Evolutionary conservation across 75 land plant genomes (phyloP), one percentile per base, ranked within the genome.

Genomic region (Azolla pinnata): DNA sequence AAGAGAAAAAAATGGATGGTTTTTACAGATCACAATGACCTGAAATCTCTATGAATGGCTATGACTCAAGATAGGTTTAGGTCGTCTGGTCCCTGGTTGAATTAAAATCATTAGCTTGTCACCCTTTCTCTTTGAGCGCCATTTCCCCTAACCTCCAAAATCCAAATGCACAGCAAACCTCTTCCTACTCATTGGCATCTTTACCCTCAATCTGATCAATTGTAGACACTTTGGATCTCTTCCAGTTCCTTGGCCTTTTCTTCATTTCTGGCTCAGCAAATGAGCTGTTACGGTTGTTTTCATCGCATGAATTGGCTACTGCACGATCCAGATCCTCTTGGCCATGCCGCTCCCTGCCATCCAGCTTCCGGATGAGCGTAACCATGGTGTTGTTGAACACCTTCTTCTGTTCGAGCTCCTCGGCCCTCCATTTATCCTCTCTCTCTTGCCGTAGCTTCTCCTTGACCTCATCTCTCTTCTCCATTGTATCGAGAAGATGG

Each of bases 231-330:
- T 71, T 72, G 17, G 54, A 29, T 46, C 72, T 24, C 38, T 67
- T 71, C 73, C 73, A 71, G 32, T 71, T 69, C 46, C 65, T 71
- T 28, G 67, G 33, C 34, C 73, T 21, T 33, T 71, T 67, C 73
- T 67, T 71, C 31, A 65, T 4, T 4, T 4, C 8, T 18, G 24
- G 24, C 53, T 7, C 17, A 18, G 7, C 53, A 50, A 18, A 24
- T n/a, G n/a, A 24, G 19, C 18, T 19, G 53, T 17, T 7, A 18
- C 53, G 18, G 24, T 7, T 18, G 7, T 17, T 19, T 4, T 18
- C n/a, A 10, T 59, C 7, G 24, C 49, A 2, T 48, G 46, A 18
- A 33, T 8, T 31, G 33, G 47, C 61, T 33, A 9, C 24, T 4
- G 19, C n/a, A 14, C 19, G 16, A 16, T n/a, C n/a, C n/a, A n/a